Conservation (phyloP, 2,329 filamentous ascomycete genomes). For the Claviceps paspali region DNA sequence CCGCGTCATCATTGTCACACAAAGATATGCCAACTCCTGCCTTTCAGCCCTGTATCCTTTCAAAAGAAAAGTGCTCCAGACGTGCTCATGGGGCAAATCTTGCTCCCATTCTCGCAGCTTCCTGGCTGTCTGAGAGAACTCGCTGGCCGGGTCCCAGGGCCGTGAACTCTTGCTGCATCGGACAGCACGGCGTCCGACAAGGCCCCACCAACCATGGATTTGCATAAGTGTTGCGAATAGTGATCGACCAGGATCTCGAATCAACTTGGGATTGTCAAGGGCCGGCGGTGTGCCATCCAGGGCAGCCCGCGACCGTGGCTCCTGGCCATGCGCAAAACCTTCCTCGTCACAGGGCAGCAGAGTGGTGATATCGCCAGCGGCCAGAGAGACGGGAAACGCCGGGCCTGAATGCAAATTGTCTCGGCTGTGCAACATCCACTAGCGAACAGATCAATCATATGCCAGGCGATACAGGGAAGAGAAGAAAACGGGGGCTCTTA, state of each 20-base stretch:
- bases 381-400: constrained; percentile 33
- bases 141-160: constrained; percentile 32
- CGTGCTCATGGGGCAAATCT: constrained; percentile 30
- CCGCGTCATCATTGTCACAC: constrained; percentile 38
- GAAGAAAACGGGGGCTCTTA: constrained; percentile 15
- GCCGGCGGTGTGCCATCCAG: constrained; percentile 38
- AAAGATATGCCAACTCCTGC: constrained; percentile 37
- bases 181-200: constrained; percentile 32
- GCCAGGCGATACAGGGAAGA: background rate
- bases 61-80: constrained; percentile 28
- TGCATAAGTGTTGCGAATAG: constrained; percentile 41
- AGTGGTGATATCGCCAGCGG: constrained; percentile 37
- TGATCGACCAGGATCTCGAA: constrained; percentile 29
- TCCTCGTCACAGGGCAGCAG: constrained; percentile 37
- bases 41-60: constrained; percentile 30
- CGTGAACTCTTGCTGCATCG: constrained; percentile 25
- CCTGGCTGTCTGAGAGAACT: constrained; percentile 28
- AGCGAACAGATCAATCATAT: too few species aligned
- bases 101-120: constrained; percentile 33
- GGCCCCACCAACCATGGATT: constrained; percentile 38
- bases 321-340: constrained; percentile 31
- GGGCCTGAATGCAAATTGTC: constrained; percentile 41
- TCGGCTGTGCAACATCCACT: constrained; percentile 46
- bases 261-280: constrained; percentile 27
- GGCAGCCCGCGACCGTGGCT: constrained; percentile 35